These are phyloP conservation scores for Fusarium paranaense DNA, from an alignment of 2,329 filamentous ascomycete genomes.

Conservation along the genomic window DNA sequence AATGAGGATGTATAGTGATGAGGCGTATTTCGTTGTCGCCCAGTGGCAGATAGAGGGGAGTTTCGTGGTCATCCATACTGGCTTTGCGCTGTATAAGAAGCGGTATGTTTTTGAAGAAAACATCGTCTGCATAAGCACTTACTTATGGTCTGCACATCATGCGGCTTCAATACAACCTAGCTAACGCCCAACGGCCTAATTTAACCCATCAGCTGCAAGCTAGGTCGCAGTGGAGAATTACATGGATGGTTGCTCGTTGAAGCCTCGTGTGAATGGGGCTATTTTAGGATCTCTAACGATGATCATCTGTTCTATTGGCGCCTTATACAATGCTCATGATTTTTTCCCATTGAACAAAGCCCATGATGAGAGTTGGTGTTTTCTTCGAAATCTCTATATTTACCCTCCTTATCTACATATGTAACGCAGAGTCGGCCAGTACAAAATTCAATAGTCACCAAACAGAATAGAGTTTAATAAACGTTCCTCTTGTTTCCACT, in stretches of 20 bases:
- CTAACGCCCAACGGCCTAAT: conserved; percentile 1
- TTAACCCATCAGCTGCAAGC: not conserved
- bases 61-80: not conserved
- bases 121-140: not conserved
- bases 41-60: conserved; percentile 2
- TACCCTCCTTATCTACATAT: not conserved
- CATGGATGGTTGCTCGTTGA: not conserved
- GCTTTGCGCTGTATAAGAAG: not conserved
- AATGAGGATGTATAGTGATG: conserved; percentile 5
- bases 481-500: not conserved
- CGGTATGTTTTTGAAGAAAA: not conserved
- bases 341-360: not conserved
- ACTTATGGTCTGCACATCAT: not conserved
- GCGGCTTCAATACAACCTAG: not conserved
- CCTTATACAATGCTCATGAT: not conserved
- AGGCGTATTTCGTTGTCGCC: conserved; percentile 11
- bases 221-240: not conserved
- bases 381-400: not conserved
- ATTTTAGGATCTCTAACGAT: not conserved
- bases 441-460: not conserved
- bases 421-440: not conserved
- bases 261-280: not conserved
- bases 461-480: not conserved
- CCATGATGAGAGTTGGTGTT: not conserved
- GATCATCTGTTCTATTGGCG: not conserved